Evolutionary conservation across 75 land plant species (phyloP), one percentile per base, ranked within the genome.

Genomic region (Ceratopteris richardii): DNA sequence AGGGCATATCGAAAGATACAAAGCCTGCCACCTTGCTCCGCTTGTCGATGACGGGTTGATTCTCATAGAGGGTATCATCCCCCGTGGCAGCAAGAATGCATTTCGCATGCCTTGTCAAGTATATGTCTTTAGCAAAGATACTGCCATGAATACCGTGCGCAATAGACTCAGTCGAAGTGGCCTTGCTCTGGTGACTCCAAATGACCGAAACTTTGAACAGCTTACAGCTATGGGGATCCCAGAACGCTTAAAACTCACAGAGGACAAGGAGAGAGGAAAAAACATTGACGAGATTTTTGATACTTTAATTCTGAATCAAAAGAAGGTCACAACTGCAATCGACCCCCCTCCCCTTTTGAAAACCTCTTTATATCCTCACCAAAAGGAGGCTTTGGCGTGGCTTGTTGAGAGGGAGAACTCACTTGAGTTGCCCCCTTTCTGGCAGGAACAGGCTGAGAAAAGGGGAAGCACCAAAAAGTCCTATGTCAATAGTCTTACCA

Each of bases 301-400:
- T 16, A 31, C 68, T 18, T 67, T 81, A 17, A 77, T 51, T 5
- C 42, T 43, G 54, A 53, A 50, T 12, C 24, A 26, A 14, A 52
- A 22, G 14, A 52, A 52, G 54, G 28, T 52, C 14, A 1, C 29
- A 24, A 7, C 48, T 26, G 53, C 68, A 12, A 44, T 80, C 73
- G 86, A 88, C 57, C 82, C 95, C 1, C 70, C 67, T 11, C 70
- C 66, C 18, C 58, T 67, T 19, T 71, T 93, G 0, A 63, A 52
- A 14, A 66, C 90, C 2, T 61, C 66, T 51, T 73, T 93, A 25
- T 80, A 78, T 39, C 41, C 27, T 30, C 98, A 93, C 57, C 98
- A 93, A 72, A 88, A 85, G 68, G 82, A 82, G 63, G 94, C 84
- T 5, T 62, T 93, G 25, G 84, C 87, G 0, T 93, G 98, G 98